These are phyloP conservation scores for Polygonum aviculare DNA, from an alignment of 148 eudicot species.

Conservation along the genomic window DNA sequence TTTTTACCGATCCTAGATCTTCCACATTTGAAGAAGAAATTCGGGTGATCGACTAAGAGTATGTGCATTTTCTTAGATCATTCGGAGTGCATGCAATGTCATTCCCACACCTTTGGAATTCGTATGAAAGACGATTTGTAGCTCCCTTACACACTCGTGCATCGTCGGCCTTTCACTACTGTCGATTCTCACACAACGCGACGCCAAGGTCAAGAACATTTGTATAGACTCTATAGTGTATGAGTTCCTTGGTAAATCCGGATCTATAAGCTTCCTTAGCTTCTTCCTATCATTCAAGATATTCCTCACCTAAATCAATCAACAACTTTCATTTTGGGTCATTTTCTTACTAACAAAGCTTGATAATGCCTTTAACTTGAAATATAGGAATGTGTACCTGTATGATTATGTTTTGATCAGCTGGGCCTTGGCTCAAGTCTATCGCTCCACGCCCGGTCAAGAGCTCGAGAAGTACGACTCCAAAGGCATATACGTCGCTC, in stretches of 20 bases:
- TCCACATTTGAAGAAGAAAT: neutral
- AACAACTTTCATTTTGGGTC: neutral
- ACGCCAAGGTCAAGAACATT: slow-evolving; percentile 86
- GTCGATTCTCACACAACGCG: slow-evolving; percentile 71
- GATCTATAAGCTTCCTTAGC: slow-evolving; percentile 70
- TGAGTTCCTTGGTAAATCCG: slow-evolving; percentile 66
- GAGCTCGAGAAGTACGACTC: slow-evolving; percentile 94
- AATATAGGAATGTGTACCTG: slow-evolving; percentile 40
- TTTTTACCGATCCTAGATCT: neutral
- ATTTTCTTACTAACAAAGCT: neutral
- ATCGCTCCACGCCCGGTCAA: slow-evolving; percentile 85
- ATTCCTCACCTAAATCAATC: slow-evolving; percentile 50
- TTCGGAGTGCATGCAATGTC: slow-evolving; percentile 70
- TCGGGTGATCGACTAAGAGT: too few species aligned
- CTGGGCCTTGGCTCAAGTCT: slow-evolving; percentile 85
- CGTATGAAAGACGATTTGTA: slow-evolving; percentile 55
- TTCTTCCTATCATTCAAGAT: slow-evolving; percentile 72
- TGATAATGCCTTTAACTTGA: neutral
- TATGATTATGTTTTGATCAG: slow-evolving; percentile 80
- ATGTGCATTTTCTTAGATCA: slow-evolving; percentile 32
- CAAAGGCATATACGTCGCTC: slow-evolving; percentile 96
- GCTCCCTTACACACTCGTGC: slow-evolving; percentile 75
- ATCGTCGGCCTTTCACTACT: slow-evolving; percentile 85
- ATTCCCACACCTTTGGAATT: slow-evolving; percentile 78
- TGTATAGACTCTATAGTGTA: slow-evolving; percentile 80